Evolutionary conservation across 2,329 filamentous ascomycete genomes (phyloP).

Genomic region (Fusarium virguliforme): DNA sequence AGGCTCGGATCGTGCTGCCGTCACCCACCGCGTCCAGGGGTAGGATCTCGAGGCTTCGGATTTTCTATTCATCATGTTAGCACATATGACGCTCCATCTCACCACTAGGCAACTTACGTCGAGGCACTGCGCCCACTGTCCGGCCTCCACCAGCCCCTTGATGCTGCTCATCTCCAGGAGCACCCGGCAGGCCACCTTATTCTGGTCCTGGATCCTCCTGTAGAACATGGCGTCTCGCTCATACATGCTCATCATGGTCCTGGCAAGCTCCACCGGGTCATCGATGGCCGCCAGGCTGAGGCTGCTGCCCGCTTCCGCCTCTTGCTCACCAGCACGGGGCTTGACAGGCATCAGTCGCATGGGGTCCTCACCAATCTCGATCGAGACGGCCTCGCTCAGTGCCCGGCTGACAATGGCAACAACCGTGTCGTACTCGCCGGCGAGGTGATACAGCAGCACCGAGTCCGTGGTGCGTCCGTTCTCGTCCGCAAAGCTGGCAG

Average conservation of each 20-base stretch:
- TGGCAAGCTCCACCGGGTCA: slow-evolving; percentile 73
- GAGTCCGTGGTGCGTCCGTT: slow-evolving; percentile 94
- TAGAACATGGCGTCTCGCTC: slow-evolving; percentile 74
- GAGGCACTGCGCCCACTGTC: slow-evolving; percentile 71
- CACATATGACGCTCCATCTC: slow-evolving; percentile 1
- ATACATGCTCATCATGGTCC: slow-evolving; percentile 76
- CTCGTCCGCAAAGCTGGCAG: slow-evolving; percentile 93
- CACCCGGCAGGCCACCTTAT: slow-evolving; percentile 70
- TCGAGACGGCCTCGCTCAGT: slow-evolving; percentile 88
- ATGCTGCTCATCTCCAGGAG: slow-evolving; percentile 74
- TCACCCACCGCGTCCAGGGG: slow-evolving; percentile 83
- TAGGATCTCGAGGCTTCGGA: slow-evolving; percentile 82
- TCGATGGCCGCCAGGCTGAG: slow-evolving; percentile 74
- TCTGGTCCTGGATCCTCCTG: slow-evolving; percentile 70
- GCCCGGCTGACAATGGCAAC: slow-evolving; percentile 90
- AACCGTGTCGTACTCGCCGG: slow-evolving; percentile 96
- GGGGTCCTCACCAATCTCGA: slow-evolving; percentile 87
- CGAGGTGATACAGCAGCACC: slow-evolving; percentile 93
- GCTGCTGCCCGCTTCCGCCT: slow-evolving; percentile 66
- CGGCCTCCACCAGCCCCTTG: slow-evolving; percentile 69
- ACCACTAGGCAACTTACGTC: slow-evolving; percentile 65
- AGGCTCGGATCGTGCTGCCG: slow-evolving; percentile 82
- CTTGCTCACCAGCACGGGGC: slow-evolving; percentile 70
- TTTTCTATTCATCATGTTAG: slow-evolving; percentile 69
- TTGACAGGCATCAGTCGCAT: slow-evolving; percentile 85